Conservation (phyloP, 371 early-diverging fungal species). For the Capillidium heterosporum region DNA sequence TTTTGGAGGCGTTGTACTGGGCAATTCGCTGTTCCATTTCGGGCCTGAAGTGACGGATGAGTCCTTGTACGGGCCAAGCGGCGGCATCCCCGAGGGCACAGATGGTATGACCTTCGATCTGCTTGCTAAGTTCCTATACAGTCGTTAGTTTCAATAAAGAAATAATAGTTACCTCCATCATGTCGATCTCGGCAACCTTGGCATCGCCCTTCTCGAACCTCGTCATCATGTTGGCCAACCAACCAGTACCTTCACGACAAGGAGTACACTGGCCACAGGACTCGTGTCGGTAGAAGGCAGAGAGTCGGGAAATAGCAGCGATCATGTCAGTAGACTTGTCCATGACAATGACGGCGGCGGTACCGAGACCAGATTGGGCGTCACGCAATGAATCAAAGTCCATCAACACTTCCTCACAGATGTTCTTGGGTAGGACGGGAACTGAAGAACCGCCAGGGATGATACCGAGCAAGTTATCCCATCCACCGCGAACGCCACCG, state of each 20-base stretch:
- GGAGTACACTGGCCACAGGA: constrained; percentile 97
- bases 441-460: constrained; percentile 96
- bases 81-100: constrained; percentile 97
- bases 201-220: constrained; percentile 85
- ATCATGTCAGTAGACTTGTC: constrained; percentile 91
- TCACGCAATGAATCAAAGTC: constrained; percentile 95
- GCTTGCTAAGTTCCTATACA: constrained; percentile 66
- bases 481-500: constrained; percentile 95
- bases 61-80: constrained; percentile 91
- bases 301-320: constrained; percentile 73
- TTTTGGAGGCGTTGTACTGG: constrained; percentile 9
- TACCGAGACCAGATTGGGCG: constrained; percentile 84
- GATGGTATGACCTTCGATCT: constrained; percentile 97
- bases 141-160: neutral
- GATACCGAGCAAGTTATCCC: constrained; percentile 95
- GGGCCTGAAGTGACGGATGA: constrained; percentile 88
- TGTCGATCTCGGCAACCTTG: constrained; percentile 72
- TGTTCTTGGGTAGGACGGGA: constrained; percentile 70
- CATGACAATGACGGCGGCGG: constrained; percentile 94
- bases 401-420: constrained; percentile 89
- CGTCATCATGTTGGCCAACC: constrained; percentile 91
- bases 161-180: constrained; percentile 25
- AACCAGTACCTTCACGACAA: constrained; percentile 90
- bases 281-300: constrained; percentile 92
- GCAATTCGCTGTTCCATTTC: constrained; percentile 75